Base-by-base conservation (phyloP, 192 early-diverging fungal genomes). In the Paraglomus brasilianum region DNA sequence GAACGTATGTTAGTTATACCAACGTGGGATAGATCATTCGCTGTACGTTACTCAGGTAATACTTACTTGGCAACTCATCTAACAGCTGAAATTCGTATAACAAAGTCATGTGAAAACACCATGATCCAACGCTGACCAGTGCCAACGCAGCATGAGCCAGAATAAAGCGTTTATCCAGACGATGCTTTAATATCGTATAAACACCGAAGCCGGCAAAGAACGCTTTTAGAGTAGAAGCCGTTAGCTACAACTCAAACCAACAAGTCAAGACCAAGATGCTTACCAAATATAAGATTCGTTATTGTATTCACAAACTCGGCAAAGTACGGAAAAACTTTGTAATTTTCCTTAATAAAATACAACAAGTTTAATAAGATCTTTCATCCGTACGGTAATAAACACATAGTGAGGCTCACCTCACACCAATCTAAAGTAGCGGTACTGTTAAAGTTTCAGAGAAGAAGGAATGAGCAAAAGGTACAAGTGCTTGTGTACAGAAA, bases 251-350 rank as follows among this genome's bases (percentile, higher is more conserved):
- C n/a, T 51, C 3, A 21, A 50, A 36, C 2, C 19, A 4, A 39
- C 52, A 42, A 56, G 9, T n/a, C 10, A 41, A 22, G 22, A 52
- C 5, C 13, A 14, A 46, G 14, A 11, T 22, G 55, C 69, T 75
- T 72, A 71, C 76, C 72, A 72, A 87, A 93, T 55, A 75, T 79
- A 30, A 89, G 56, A 72, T 93, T 93, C 21, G 88, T 86, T 22
- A 77, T 73, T 14, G 89, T 86, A 75, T 93, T 93, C 77, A 88
- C 88, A 64, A 86, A 91, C 78, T 94, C 92, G 57, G 90, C 89
- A 69, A 93, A 77, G 71, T 88, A 91, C 58, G 77, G 76, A 58
- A 82, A 82, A 4, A 86, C 80, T 19, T 78, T 81, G 47, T 93
- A 91, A 81, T 91, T 89, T 78, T 89, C 87, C 84, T 85, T 13